These are phyloP conservation scores for Saxophila tyrrhenica DNA, from an alignment of 495 filamentous ascomycete species.

Conservation along the genomic window DNA sequence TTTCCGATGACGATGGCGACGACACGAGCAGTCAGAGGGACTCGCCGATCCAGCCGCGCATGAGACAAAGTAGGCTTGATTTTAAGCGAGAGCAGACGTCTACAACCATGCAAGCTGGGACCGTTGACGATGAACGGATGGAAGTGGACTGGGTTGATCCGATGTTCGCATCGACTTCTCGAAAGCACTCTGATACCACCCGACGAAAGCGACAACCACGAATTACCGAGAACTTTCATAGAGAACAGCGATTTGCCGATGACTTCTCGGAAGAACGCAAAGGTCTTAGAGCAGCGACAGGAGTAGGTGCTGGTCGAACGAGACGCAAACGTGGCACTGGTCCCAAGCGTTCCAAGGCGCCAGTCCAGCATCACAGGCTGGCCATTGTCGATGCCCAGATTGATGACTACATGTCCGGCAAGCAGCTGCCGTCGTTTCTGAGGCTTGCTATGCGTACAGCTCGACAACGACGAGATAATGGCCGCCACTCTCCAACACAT, in stretches of 20 bases:
- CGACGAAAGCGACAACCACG: conserved; percentile 15
- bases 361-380: conserved; percentile 37
- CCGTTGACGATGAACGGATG: conserved; percentile 33
- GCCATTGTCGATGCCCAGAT: conserved; percentile 58
- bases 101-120: neutral
- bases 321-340: neutral
- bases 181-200: conserved; percentile 13
- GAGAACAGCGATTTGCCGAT: conserved; percentile 34
- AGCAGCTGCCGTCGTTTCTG: conserved; percentile 55
- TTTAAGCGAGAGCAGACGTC: neutral
- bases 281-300: conserved; percentile 29
- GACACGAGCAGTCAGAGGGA: neutral
- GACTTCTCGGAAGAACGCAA: conserved; percentile 22
- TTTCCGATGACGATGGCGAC: conserved; percentile 8
- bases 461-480: conserved; percentile 47
- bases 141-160: conserved; percentile 51
- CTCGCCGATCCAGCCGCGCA: neutral
- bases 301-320: neutral
- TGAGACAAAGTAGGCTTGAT: neutral
- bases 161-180: conserved; percentile 36
- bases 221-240: conserved; percentile 11
- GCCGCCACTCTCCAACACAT: conserved; percentile 59
- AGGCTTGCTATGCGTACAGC: conserved; percentile 65
- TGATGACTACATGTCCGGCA: no score
- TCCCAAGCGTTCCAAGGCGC: conserved; percentile 9